Percentiles rank a stretch among this genome's conserved stretches.
Evolutionary conservation across 441 rosid species (phyloP).

Genomic region (Macaranga tanarius): DNA sequence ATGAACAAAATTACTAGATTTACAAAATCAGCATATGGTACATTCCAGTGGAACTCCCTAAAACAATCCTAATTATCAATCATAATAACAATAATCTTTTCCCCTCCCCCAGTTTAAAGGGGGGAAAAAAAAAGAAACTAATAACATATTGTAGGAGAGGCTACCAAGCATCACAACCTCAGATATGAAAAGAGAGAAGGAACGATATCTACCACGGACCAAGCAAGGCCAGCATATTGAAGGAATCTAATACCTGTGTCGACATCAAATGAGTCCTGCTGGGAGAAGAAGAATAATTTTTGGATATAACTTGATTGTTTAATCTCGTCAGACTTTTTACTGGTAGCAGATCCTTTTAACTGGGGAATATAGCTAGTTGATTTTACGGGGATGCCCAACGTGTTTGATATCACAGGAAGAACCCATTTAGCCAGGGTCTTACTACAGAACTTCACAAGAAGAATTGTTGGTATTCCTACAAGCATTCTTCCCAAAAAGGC

Average conservation of each 20-base stretch:
- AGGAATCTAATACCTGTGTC: slow-evolving; percentile 90
- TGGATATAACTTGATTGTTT: slow-evolving; percentile 57
- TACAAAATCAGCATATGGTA: slow-evolving; percentile 11
- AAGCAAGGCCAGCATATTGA: slow-evolving; percentile 85
- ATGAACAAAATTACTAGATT: slow-evolving; percentile 6
- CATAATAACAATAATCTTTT: neutral
- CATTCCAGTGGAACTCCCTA: neutral
- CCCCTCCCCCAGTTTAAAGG: neutral
- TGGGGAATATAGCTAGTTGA: slow-evolving; percentile 65
- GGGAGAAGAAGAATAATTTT: slow-evolving; percentile 46
- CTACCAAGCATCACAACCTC: slow-evolving; percentile 35
- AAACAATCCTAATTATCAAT: neutral
- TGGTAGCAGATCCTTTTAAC: slow-evolving; percentile 41
- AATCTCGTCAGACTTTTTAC: slow-evolving; percentile 44
- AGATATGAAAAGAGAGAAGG: slow-evolving; percentile 61
- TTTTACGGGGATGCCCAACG: slow-evolving; percentile 66
- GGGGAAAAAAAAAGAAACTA: neutral
- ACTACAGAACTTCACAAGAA: slow-evolving; percentile 84
- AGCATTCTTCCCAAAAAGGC: slow-evolving; percentile 58
- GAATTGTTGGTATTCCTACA: slow-evolving; percentile 82
- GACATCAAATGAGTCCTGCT: slow-evolving; percentile 64
- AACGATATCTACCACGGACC: slow-evolving; percentile 91
- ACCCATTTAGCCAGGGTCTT: slow-evolving; percentile 81
- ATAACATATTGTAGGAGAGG: neutral
- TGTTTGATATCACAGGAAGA: slow-evolving; percentile 72